Base-by-base conservation (phyloP, 2,329 filamentous ascomycete genomes). In the Myriangium duriaei region DNA sequence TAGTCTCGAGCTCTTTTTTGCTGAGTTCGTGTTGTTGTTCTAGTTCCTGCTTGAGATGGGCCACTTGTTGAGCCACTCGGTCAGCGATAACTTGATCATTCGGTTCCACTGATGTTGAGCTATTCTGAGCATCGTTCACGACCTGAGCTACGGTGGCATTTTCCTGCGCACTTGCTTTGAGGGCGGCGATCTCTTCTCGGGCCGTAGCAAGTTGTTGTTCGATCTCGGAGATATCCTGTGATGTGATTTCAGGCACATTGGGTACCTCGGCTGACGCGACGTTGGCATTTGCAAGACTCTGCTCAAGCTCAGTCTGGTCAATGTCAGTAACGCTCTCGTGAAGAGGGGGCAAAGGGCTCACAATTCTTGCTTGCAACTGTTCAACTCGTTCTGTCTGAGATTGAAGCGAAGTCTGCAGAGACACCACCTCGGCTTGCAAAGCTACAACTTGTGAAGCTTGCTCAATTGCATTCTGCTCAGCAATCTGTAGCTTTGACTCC, bases 371-470 rank as follows among this genome's bases (percentile, higher is more conserved):
- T 51, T 85, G 78, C 32, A 72, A 70, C 47, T 15, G n/a, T 30
- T 32, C 14, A 11, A 39, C 32, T n/a, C 14, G 36, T 19, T 33
- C 36, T 11, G 16, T 32, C 18, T 39, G 36, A 15, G 80, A 76
- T 3, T 69, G 65, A 6, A 79, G 73, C 51, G 69, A 74, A 17
- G 72, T 65, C 53, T 81, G 72, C 2, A 76, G 68, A 13, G 61
- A 61, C 16, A 73, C 63, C 12, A 60, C 49, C 40, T 66, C 50
- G 4, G 49, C 47, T 39, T 56, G 50, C 17, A 66, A 47, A 33
- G 45, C 45, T 11, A 57, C 52, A 11, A 58, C 51, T 33, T 56
- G 50, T 18, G 53, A 53, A 11, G 57, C 49, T 37, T 65, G 59
- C 30, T 59, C 55, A 11, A 51, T 54, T 10, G 57, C 60, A 37